Base-by-base conservation (phyloP, 441 rosid species). In the Gossypium gossypioides region DNA sequence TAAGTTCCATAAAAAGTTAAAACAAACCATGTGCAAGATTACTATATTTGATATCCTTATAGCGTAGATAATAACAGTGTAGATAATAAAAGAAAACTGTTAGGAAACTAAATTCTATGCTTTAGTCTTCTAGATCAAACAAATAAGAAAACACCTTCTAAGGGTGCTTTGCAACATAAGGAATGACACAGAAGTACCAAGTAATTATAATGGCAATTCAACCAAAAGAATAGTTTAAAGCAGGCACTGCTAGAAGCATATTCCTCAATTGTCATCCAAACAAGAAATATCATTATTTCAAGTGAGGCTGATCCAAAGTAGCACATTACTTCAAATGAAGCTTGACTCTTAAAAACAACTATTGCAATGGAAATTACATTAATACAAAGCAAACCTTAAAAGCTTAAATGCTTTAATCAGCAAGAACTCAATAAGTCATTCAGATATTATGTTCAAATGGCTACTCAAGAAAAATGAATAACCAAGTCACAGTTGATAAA, bases 211-310 rank as follows among this genome's bases (percentile, higher is more conserved):
- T 65, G 19, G 21, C 24, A 40, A 42, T 40, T 40, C 48, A 63
- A 63, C 68, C 16, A 63, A 63, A 63, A 63, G 2, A 9, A 44
- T 63, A 63, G 50, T 63, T 8, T 40, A 37, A 63, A 27, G 29
- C 12, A 63, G 10, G 64, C 46, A 46, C 70, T 22, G 22, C 40
- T 12, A 1, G 55, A 66, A 46, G 56, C 4, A 24, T n/a, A 66
- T 4, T 24, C 56, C 22, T 46, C 13, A 24, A 7, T 24, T 66
- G 40, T n/a, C 56, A 66, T 24, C 56, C 70, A 46, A 46, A 6
- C 37, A 44, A 37, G 51, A 63, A 19, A 63, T 40, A 63, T n/a
- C 68, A 44, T 64, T 64, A 64, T 42, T 42, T 64, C 54, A 64
- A 13, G 15, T 6, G 4, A 21, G 42, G 40, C 44, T 7, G 0